Base-by-base conservation (phyloP, 1,284 basidiomycete genomes). In the Schizopora paradoxa region DNA sequence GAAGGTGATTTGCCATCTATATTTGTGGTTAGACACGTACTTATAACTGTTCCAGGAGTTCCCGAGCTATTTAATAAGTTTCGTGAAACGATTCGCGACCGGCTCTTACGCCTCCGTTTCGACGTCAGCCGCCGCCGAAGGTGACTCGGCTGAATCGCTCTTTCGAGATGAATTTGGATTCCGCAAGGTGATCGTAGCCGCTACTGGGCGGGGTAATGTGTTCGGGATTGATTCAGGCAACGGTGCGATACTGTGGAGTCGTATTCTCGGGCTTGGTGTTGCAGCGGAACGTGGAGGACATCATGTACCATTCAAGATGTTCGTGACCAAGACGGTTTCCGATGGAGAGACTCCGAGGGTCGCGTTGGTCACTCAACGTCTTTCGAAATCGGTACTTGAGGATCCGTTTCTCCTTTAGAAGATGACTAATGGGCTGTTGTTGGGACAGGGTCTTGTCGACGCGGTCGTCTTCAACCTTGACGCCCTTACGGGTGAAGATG, bases 111-210 rank as follows among this genome's bases (percentile, higher is more conserved):
- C 66, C 1, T 73, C 76, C 16, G 71, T 71, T 16, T 65, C 72
- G 43, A 49, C 60, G 31, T 54, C 61, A 8, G 62, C 70, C 2
- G 54, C 62, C 7, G 68, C 65, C 32, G 62, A 62, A 10, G 58
- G 60, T n/a, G 48, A 59, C 46, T 37, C 56, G 1, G 41, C 44
- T 34, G 54, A 57, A 14, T 48, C 64, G 1, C 67, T 84, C 0
- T 69, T 71, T 40, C 77, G 87, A 2, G 91, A 96, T 58, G 67
- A 82, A 1, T 96, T 95, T 60, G 93, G 91, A 0, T 91, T 96
- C 64, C 76, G 86, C 38, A 91, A 96, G 62, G 63, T 97, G 31
- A 74, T 94, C 40, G 75, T 96, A 2, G 74, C 73, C 2, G 86
- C 82, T 0, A 91, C 88, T 1, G 55, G 67, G 1, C 70, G 75